These are phyloP conservation scores for Corynespora cassiicola DNA, from an alignment of 2,329 filamentous ascomycete species.

Conservation along the genomic window DNA sequence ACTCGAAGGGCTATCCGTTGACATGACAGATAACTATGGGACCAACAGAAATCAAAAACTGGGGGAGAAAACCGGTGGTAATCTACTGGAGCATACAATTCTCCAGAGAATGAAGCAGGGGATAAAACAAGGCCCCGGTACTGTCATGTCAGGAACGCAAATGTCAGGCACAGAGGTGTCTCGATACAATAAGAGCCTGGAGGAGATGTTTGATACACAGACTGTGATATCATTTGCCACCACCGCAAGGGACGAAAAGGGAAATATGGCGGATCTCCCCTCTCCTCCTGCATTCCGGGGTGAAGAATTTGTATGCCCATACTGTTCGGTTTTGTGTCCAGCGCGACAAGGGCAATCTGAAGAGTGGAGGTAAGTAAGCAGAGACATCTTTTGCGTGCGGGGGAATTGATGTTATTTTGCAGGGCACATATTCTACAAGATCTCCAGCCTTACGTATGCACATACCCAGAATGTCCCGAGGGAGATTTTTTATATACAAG, in stretches of 20 bases:
- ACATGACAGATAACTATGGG: no score
- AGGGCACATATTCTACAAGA: slow-evolving; percentile 16
- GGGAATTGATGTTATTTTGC: not conserved
- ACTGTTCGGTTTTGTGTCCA: slow-evolving; percentile 5
- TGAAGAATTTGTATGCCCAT: slow-evolving; percentile 11
- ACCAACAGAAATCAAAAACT: not conserved
- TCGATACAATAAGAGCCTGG: not conserved
- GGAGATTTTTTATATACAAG: slow-evolving; percentile 4
- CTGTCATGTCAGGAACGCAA: not conserved
- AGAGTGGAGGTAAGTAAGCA: slow-evolving; percentile 6
- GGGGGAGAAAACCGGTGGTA: not conserved
- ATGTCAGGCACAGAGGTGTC: slow-evolving; percentile 4
- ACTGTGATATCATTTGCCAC: slow-evolving; percentile 9
- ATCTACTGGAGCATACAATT: no score
- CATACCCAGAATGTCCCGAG: slow-evolving; percentile 10
- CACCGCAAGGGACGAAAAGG: slow-evolving; percentile 5
- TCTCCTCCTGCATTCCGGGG: not conserved
- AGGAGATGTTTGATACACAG: slow-evolving; percentile 1
- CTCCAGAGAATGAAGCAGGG: no score
- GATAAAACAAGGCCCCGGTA: no score
- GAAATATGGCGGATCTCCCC: slow-evolving; percentile 6
- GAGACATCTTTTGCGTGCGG: not conserved
- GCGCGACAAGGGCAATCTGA: slow-evolving; percentile 4
- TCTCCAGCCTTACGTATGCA: slow-evolving; percentile 18
- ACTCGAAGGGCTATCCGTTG: not conserved